Evolutionary conservation across 2,329 filamentous ascomycete genomes (phyloP).

Genomic region (Talaromyces sp.): DNA sequence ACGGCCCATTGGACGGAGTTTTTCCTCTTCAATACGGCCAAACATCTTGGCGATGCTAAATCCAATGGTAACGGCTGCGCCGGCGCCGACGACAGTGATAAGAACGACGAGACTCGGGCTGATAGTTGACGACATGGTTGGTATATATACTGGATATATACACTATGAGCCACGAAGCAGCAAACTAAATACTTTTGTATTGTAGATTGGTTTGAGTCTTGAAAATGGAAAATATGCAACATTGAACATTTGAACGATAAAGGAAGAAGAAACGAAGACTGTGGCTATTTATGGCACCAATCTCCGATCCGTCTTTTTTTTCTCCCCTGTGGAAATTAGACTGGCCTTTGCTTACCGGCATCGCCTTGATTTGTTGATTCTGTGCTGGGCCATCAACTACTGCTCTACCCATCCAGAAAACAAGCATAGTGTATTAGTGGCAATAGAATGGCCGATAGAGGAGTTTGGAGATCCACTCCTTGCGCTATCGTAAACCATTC

Average conservation of each 20-base stretch:
- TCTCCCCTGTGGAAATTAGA: not conserved
- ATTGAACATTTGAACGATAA: not conserved
- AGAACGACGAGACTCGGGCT: not conserved
- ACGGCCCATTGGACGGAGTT: not conserved
- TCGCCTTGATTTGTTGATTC: not conserved
- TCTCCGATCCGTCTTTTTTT: not conserved
- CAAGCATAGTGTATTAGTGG: not conserved
- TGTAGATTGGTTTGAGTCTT: not conserved
- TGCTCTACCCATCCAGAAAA: not conserved
- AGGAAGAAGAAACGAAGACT: not conserved
- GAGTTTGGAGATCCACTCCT: not conserved
- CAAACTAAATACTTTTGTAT: not conserved
- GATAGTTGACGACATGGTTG: not conserved
- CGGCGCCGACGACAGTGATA: not conserved
- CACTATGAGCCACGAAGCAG: not conserved
- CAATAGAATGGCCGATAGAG: not conserved
- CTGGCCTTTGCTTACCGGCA: not conserved
- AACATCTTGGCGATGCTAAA: not conserved
- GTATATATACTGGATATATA: not conserved
- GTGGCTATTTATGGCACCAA: not conserved
- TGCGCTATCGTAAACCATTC: not conserved
- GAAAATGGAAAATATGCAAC: not conserved
- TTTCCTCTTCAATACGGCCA: not conserved
- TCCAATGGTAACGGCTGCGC: not conserved
- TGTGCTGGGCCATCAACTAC: not conserved